Percentiles rank a stretch among this genome's conserved stretches.
These are phyloP conservation scores for Erythrobasidium hasegawianum DNA, from an alignment of 1,284 basidiomycete species.

Conservation along the genomic window DNA sequence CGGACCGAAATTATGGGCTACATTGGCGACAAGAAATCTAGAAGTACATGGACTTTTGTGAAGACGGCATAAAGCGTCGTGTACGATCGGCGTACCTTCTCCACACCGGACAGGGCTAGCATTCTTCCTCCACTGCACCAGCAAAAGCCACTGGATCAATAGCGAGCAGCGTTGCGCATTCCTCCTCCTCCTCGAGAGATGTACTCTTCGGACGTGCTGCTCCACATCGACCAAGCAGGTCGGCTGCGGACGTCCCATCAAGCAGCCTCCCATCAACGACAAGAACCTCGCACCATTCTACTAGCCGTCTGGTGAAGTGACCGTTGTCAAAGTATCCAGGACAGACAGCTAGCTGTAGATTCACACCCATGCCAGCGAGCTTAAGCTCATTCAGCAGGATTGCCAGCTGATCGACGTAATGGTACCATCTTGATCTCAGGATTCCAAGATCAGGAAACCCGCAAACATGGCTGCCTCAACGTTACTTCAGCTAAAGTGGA, in stretches of 20 bases:
- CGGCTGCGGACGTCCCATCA: background rate
- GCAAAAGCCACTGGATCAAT: too few species aligned
- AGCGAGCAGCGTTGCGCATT: too few species aligned
- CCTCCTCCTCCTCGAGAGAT: too few species aligned
- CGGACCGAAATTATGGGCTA: background rate
- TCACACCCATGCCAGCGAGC: background rate
- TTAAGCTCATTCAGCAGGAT: background rate
- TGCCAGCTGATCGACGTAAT: background rate
- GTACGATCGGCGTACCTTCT: too few species aligned
- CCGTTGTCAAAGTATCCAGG: background rate
- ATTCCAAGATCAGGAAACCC: background rate
- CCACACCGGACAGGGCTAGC: too few species aligned
- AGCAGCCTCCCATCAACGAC: background rate
- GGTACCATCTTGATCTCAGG: background rate
- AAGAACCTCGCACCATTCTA: background rate
- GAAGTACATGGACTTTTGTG: background rate
- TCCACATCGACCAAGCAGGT: too few species aligned
- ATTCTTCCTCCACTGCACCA: too few species aligned
- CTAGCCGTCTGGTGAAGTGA: background rate
- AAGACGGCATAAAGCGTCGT: too few species aligned
- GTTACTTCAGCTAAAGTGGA: too few species aligned
- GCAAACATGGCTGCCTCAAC: background rate
- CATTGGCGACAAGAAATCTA: constrained; percentile 1
- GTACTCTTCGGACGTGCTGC: too few species aligned
- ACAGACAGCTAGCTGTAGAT: background rate